Conservation (phyloP, 2,329 filamentous ascomycete species). For the Beauveria brongniartii region DNA sequence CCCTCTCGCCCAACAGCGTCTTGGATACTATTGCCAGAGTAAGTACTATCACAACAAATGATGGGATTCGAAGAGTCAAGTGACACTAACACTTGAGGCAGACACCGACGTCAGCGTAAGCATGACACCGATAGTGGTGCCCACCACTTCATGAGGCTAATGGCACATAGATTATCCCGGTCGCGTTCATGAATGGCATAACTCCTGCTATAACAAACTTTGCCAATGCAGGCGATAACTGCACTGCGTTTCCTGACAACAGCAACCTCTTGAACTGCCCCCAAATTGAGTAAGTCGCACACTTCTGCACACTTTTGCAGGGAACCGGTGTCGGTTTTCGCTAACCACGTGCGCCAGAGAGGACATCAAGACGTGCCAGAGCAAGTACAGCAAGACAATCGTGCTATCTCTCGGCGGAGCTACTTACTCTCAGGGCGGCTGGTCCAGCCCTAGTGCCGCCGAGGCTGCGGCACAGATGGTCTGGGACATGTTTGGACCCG, state of each 20-base stretch:
- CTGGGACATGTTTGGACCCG: conserved; percentile 65
- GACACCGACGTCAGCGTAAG: conserved; percentile 40
- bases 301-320: background rate
- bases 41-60: conserved; percentile 19
- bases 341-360: conserved; percentile 21
- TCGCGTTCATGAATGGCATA: conserved; percentile 56
- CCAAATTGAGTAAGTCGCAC: conserved; percentile 48
- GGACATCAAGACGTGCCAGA: conserved; percentile 54
- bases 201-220: conserved; percentile 52
- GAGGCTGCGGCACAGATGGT: conserved; percentile 50
- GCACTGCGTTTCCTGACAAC: conserved; percentile 49
- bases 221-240: conserved; percentile 54
- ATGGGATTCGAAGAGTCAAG: background rate
- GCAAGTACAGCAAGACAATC: conserved; percentile 57
- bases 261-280: conserved; percentile 51
- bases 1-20: conserved; percentile 40
- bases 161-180: conserved; percentile 41
- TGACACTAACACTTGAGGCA: conserved; percentile 17
- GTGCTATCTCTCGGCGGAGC: conserved; percentile 64
- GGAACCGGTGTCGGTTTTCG: background rate
- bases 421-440: conserved; percentile 62
- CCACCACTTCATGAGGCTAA: background rate
- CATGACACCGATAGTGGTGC: background rate
- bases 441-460: conserved; percentile 44
- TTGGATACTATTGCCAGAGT: conserved; percentile 53